These are phyloP conservation scores for Fusarium ambrosium DNA, from an alignment of 2,329 filamentous ascomycete species.

Conservation along the genomic window DNA sequence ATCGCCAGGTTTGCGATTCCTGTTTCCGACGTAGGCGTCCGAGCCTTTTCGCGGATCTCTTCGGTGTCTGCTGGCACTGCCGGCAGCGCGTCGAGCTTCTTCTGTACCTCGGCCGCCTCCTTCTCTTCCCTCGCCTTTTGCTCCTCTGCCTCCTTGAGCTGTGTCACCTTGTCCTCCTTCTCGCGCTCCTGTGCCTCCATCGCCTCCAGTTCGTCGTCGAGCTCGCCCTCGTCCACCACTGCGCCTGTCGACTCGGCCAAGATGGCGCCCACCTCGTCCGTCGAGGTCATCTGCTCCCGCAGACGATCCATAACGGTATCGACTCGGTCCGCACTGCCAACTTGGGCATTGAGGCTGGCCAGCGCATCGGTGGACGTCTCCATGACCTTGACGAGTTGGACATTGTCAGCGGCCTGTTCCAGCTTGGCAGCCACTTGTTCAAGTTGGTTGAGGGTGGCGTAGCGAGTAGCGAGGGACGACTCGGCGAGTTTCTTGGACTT, in stretches of 20 bases:
- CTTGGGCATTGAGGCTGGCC: constrained; percentile 77
- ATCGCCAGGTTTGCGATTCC: constrained; percentile 53
- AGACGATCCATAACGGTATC: constrained; percentile 81
- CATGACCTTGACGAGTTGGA: constrained; percentile 87
- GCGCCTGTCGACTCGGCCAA: constrained; percentile 72
- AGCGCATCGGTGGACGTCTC: constrained; percentile 81
- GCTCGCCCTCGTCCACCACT: constrained; percentile 81
- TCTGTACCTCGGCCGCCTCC: constrained; percentile 62
- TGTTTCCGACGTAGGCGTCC: constrained; percentile 55
- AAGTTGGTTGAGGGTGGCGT: constrained; percentile 81
- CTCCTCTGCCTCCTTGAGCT: constrained; percentile 56
- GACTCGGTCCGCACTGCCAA: constrained; percentile 82
- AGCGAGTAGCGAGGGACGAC: constrained; percentile 76
- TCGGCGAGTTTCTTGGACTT: constrained; percentile 88
- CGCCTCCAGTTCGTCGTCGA: constrained; percentile 88
- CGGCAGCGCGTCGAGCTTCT: constrained; percentile 66
- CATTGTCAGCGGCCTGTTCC: constrained; percentile 86
- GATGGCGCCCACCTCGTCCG: constrained; percentile 85
- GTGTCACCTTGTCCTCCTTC: constrained; percentile 66
- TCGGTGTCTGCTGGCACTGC: constrained; percentile 54
- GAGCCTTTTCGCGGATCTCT: constrained; percentile 48
- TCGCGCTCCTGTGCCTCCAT: constrained; percentile 73
- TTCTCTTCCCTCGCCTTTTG: constrained; percentile 58
- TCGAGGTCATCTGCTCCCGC: constrained; percentile 82
- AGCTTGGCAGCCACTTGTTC: constrained; percentile 88